phyloP scores from a whole-genome alignment of 75 land plant species.

The Pinus albicaulis region DNA sequence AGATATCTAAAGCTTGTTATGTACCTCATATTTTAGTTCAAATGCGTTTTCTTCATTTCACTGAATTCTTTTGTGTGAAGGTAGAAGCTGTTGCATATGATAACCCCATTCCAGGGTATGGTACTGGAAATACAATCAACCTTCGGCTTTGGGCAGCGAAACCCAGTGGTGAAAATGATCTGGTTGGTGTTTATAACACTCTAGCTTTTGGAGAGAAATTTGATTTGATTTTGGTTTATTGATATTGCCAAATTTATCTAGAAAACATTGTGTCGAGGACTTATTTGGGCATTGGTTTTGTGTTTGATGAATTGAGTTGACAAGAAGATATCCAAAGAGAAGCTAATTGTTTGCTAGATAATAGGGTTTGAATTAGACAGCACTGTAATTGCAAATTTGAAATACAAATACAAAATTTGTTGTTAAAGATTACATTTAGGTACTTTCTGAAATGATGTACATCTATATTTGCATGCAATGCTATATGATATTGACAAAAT shows the following conservation, averaged over 20 bases:
- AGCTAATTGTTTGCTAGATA: no score
- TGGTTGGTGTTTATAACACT: slow-evolving; percentile 26
- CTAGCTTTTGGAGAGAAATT: background rate
- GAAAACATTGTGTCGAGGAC: background rate
- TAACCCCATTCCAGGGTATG: slow-evolving; percentile 87
- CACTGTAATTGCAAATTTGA: no score
- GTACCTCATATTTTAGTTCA: background rate
- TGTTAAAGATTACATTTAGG: no score
- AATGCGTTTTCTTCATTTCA: background rate
- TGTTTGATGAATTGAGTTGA: no score
- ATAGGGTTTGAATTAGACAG: no score
- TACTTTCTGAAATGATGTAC: no score
- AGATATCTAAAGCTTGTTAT: background rate
- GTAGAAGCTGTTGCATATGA: slow-evolving; percentile 92
- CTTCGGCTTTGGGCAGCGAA: slow-evolving; percentile 87
- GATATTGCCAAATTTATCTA: background rate
- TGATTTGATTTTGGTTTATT: background rate
- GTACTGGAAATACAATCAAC: slow-evolving; percentile 68
- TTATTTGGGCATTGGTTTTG: no score
- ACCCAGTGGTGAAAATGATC: slow-evolving; percentile 63
- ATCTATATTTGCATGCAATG: no score
- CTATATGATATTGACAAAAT: no score
- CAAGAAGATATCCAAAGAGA: no score
- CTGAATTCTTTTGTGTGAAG: slow-evolving; percentile 15
- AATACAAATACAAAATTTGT: no score